Conservation (phyloP, 768 basidiomycete genomes). For the Flagelloscypha sp. region DNA sequence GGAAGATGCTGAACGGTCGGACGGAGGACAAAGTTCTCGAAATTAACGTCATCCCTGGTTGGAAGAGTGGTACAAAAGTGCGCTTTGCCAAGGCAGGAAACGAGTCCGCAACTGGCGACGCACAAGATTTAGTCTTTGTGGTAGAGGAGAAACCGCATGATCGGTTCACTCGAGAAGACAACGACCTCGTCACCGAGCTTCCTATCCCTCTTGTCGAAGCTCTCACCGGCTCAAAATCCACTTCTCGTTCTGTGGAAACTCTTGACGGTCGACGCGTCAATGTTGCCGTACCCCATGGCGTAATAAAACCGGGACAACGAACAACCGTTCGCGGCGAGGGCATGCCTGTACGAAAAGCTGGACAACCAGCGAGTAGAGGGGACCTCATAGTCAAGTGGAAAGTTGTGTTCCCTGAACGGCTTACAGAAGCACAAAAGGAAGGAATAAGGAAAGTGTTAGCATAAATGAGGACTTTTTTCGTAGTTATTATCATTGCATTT, state of each 20-base stretch:
- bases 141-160: slow-evolving; percentile 92
- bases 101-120: slow-evolving; percentile 54
- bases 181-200: slow-evolving; percentile 60
- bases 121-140: slow-evolving; percentile 92
- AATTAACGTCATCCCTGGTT: slow-evolving; percentile 75
- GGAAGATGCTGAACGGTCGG: slow-evolving; percentile 59
- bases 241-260: slow-evolving; percentile 51
- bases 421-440: slow-evolving; percentile 76
- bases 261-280: slow-evolving; percentile 78
- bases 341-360: slow-evolving; percentile 86
- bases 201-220: slow-evolving; percentile 79
- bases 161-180: slow-evolving; percentile 68
- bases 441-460: slow-evolving; percentile 61
- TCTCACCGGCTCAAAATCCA: slow-evolving; percentile 44
- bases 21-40: slow-evolving; percentile 85
- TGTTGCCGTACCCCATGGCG: slow-evolving; percentile 52
- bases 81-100: slow-evolving; percentile 85
- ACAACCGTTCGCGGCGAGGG: slow-evolving; percentile 70
- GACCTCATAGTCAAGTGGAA: slow-evolving; percentile 82
- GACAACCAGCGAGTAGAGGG: slow-evolving; percentile 62
- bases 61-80: slow-evolving; percentile 95
- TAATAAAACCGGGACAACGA: slow-evolving; percentile 73
- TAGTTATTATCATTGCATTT: slow-evolving; percentile 1
- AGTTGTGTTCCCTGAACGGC: slow-evolving; percentile 69
- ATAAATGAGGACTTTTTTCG: slow-evolving; percentile 13